These are phyloP conservation scores for Trametes cingulata DNA, from an alignment of 768 basidiomycete species.

Conservation along the genomic window DNA sequence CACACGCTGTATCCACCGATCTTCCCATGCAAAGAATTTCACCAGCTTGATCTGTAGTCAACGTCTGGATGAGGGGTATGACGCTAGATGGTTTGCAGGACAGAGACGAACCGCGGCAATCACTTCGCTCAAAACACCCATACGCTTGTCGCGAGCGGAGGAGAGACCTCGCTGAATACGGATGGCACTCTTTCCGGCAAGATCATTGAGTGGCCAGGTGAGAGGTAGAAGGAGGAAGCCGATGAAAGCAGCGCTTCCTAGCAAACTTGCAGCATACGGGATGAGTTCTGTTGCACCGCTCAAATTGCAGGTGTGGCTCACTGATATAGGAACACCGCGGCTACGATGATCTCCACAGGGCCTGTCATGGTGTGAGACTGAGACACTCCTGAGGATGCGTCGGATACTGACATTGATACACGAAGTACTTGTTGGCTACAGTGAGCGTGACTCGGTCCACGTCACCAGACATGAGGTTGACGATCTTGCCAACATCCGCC, in stretches of 20 bases:
- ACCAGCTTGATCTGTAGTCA: constrained; percentile 61
- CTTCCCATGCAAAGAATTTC: constrained; percentile 85
- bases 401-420: constrained; percentile 57
- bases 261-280: no score
- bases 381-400: constrained; percentile 36
- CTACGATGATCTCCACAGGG: constrained; percentile 79
- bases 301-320: no score
- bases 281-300: no score
- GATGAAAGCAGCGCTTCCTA: constrained; percentile 71
- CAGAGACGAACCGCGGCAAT: constrained; percentile 57
- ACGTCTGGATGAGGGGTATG: background rate
- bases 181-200: constrained; percentile 58
- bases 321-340: constrained; percentile 76
- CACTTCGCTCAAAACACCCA: constrained; percentile 76
- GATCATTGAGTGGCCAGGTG: constrained; percentile 75
- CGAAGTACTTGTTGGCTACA: constrained; percentile 57
- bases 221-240: constrained; percentile 69
- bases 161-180: constrained; percentile 60
- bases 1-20: constrained; percentile 69
- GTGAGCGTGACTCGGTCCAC: constrained; percentile 60
- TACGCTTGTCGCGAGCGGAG: constrained; percentile 72
- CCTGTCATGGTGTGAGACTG: no score
- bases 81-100: background rate
- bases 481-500: constrained; percentile 88
- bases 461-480: constrained; percentile 86